These are phyloP conservation scores for Penicillium aurantiogriseum DNA, from an alignment of 2,329 filamentous ascomycete genomes.

Conservation along the genomic window DNA sequence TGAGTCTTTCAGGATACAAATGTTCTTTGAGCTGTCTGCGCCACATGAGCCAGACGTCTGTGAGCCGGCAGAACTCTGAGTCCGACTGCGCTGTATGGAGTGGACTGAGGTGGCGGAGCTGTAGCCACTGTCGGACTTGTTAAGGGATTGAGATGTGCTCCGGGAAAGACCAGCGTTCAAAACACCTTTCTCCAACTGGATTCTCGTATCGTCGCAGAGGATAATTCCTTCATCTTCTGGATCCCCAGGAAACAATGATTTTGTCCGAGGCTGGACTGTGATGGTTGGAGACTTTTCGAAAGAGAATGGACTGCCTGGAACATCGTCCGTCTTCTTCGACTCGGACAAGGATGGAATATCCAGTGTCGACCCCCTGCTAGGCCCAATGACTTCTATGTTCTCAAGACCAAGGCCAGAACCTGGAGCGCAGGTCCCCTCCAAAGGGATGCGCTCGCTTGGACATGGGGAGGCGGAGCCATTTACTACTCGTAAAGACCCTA, in stretches of 20 bases:
- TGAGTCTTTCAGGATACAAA: slow-evolving; percentile 3
- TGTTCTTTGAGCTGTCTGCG: slow-evolving; percentile 13
- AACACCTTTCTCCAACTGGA: slow-evolving; percentile 15
- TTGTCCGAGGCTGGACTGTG: slow-evolving; percentile 6
- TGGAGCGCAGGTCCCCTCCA: slow-evolving; percentile 16
- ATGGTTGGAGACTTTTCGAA: slow-evolving; percentile 35
- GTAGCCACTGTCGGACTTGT: slow-evolving; percentile 41
- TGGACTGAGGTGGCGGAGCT: slow-evolving; percentile 37
- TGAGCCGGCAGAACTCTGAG: slow-evolving; percentile 29
- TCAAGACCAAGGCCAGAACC: slow-evolving; percentile 17
- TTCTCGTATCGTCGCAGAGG: slow-evolving; percentile 17
- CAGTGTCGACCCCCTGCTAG: slow-evolving; percentile 13
- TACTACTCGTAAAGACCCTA: slow-evolving; percentile 42
- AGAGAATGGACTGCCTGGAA: slow-evolving; percentile 35
- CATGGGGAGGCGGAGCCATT: slow-evolving; percentile 41
- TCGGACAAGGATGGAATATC: slow-evolving; percentile 21
- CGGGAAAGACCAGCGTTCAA: slow-evolving; percentile 13
- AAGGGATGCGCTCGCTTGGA: slow-evolving; percentile 34
- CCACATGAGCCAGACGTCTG: slow-evolving; percentile 25
- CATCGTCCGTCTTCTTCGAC: slow-evolving; percentile 22
- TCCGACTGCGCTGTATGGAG: slow-evolving; percentile 27
- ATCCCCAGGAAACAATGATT: slow-evolving; percentile 18
- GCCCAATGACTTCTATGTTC: slow-evolving; percentile 9
- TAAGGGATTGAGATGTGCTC: slow-evolving; percentile 25
- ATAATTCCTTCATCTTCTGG: slow-evolving; percentile 24